Base-by-base conservation (phyloP, 495 filamentous ascomycete species). In the Xylaria longipes region DNA sequence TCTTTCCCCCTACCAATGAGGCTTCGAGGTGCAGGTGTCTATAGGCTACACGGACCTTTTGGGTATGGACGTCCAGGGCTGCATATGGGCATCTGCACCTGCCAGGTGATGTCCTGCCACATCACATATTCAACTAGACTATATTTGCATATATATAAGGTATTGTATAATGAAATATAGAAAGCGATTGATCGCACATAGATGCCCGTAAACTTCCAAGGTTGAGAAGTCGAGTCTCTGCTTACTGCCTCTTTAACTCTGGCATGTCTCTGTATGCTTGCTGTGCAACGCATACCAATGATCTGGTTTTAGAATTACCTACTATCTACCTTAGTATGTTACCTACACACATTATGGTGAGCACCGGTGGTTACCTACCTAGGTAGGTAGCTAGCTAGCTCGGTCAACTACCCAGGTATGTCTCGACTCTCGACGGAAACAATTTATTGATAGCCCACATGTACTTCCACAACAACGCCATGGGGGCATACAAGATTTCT, bases 1-100 rank as follows among this genome's bases (percentile, higher is more conserved):
- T 41, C 60, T 14, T 25, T 62, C n/a, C 3, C 17, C 37, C 57
- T 22, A 37, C 57, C 57, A 60, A 60, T 60, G 57, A 37, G 57
- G 20, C n/a, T 33, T 56, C 4, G 25, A 27, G 22, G 27, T 4
- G 12, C 22, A 48, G 4, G 45, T 54, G 12, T 25, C 7, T 54
- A 50, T 29, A 54, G 45, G 45, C 45, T n/a, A n/a, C n/a, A n/a
- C n/a, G n/a, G n/a, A n/a, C n/a, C n/a, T n/a, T n/a, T n/a, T n/a
- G n/a, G n/a, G n/a, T n/a, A n/a, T n/a, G n/a, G n/a, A n/a, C n/a
- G n/a, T n/a, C n/a, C n/a, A 37, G 8, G 35, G 35, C 11, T 41
- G 5, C 39, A 41, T 1, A 6, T 41, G 39, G 39, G 39, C 39
- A 41, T 3, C 46, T 50, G 46, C 46, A 50, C 11, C 7, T 50